Evolutionary conservation across 176 grass and related monocot species (phyloP).

Genomic region (Cenchrus fungigraminus): DNA sequence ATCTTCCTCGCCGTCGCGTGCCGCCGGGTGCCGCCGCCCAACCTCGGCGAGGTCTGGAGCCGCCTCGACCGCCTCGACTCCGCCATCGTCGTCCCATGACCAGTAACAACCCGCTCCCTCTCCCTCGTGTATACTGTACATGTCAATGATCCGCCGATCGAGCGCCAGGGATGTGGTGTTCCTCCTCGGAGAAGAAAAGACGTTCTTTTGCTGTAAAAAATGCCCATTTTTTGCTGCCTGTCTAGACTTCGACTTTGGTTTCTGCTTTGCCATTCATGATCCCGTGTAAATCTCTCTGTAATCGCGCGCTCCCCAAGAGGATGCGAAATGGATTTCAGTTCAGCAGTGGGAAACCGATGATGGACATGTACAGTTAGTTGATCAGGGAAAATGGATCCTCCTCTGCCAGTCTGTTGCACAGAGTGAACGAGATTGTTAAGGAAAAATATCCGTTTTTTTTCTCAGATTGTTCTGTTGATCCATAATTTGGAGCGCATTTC

Average conservation of each 20-base stretch:
- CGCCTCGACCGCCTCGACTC: slow-evolving; percentile 67
- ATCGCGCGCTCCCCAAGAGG: background rate
- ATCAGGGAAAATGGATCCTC: background rate
- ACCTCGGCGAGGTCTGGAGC: slow-evolving; percentile 49
- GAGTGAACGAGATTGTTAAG: background rate
- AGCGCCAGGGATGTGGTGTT: background rate
- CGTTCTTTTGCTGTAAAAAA: background rate
- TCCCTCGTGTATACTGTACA: background rate
- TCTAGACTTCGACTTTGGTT: background rate
- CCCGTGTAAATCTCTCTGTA: background rate
- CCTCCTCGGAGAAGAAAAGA: background rate
- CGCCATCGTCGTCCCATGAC: slow-evolving; percentile 56
- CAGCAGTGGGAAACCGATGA: background rate
- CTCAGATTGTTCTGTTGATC: background rate
- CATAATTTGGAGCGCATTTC: background rate
- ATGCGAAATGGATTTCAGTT: background rate
- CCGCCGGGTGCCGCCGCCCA: background rate
- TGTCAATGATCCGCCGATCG: background rate
- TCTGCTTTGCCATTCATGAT: background rate
- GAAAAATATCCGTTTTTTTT: background rate
- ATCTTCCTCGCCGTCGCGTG: slow-evolving; percentile 51
- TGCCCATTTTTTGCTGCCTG: too few relatives aligned
- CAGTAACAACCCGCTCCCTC: background rate
- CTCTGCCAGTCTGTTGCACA: background rate
- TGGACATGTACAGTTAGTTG: background rate